A percentile compares a stretch with the other conserved stretches of the same genome.
Conservation (phyloP, 2,329 filamentous ascomycete species). For the Fusarium pseudograminearum region DNA sequence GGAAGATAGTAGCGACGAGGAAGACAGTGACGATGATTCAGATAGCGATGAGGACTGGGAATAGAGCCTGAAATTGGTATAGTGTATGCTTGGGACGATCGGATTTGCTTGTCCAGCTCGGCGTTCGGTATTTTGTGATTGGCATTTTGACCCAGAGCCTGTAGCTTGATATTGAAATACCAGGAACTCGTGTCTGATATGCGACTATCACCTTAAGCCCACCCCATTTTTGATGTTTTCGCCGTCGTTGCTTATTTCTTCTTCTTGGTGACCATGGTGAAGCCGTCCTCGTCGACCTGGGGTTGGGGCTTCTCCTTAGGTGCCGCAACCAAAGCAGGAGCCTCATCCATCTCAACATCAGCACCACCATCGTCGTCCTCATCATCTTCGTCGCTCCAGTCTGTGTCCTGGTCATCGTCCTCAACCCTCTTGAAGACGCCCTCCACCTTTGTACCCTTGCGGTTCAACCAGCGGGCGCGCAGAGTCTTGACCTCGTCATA, state of each 20-base stretch:
- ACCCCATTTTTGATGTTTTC: slow-evolving; percentile 14
- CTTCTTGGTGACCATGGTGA: slow-evolving; percentile 78
- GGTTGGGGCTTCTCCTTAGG: slow-evolving; percentile 74
- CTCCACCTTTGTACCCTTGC: slow-evolving; percentile 69
- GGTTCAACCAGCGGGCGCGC: slow-evolving; percentile 71
- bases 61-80: slow-evolving; percentile 54
- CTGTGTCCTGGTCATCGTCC: slow-evolving; percentile 68
- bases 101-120: slow-evolving; percentile 45
- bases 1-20: slow-evolving; percentile 22
- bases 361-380: slow-evolving; percentile 67
- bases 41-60: slow-evolving; percentile 78
- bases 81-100: slow-evolving; percentile 27
- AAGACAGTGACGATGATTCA: slow-evolving; percentile 28
- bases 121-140: slow-evolving; percentile 51
- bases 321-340: slow-evolving; percentile 68
- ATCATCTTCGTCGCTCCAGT: slow-evolving; percentile 71
- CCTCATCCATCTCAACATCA: slow-evolving; percentile 77
- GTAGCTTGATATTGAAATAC: slow-evolving; percentile 47
- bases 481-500: slow-evolving; percentile 74
- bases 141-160: slow-evolving; percentile 35
- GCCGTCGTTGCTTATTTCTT: slow-evolving; percentile 59
- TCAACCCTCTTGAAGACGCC: slow-evolving; percentile 67
- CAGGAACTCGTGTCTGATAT: slow-evolving; percentile 37
- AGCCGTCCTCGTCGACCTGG: slow-evolving; percentile 84
- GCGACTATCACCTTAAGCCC: background rate